These are phyloP conservation scores for Xylaria acuta DNA, from an alignment of 495 filamentous ascomycete species.

Conservation along the genomic window DNA sequence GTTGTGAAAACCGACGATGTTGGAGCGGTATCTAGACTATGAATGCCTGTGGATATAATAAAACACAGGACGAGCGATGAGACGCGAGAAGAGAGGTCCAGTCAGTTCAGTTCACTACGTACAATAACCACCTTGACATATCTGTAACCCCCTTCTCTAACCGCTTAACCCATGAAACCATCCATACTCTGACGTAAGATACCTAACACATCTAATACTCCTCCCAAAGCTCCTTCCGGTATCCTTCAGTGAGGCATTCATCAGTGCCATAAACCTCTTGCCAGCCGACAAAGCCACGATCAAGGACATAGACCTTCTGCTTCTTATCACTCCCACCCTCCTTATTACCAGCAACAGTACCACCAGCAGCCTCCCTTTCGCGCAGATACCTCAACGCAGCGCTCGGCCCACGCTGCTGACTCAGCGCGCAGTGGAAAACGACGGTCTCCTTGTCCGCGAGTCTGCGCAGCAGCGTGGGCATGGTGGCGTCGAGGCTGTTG, in stretches of 20 bases:
- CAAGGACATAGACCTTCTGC: slow-evolving; percentile 81
- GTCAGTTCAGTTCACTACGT: not conserved
- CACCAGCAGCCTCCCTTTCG: slow-evolving; percentile 58
- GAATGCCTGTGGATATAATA: not conserved
- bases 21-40: not conserved
- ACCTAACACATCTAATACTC: slow-evolving; percentile 54
- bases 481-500: slow-evolving; percentile 69
- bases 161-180: too few relatives aligned
- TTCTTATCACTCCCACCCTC: slow-evolving; percentile 36
- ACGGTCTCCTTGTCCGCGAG: slow-evolving; percentile 81
- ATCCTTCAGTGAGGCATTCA: slow-evolving; percentile 81
- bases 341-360: slow-evolving; percentile 20
- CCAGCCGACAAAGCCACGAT: slow-evolving; percentile 90
- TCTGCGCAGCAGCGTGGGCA: slow-evolving; percentile 81
- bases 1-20: not conserved
- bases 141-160: not conserved
- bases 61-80: not conserved
- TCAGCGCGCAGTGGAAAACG: slow-evolving; percentile 95
- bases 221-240: slow-evolving; percentile 84
- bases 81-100: too few relatives aligned
- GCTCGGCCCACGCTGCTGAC: slow-evolving; percentile 81
- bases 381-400: slow-evolving; percentile 74
- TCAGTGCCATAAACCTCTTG: slow-evolving; percentile 87
- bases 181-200: too few relatives aligned
- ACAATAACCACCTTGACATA: not conserved